A percentile compares a stretch with the other conserved stretches of the same genome.
These are phyloP conservation scores for Pluteus cervinus DNA, from an alignment of 768 basidiomycete genomes.

Conservation along the genomic window DNA sequence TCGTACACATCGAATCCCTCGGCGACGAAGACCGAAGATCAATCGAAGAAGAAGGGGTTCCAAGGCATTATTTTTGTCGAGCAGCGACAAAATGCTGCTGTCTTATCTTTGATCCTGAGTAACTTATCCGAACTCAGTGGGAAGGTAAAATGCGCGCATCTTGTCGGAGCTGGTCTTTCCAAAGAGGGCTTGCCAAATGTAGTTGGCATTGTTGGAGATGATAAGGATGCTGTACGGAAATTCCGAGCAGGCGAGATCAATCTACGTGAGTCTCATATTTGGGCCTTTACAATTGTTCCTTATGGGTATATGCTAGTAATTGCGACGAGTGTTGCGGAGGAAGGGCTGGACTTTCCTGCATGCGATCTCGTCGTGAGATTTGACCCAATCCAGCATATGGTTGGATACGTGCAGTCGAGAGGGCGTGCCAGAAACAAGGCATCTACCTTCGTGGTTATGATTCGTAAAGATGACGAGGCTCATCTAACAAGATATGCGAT, in stretches of 20 bases:
- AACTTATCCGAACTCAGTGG: constrained; percentile 51
- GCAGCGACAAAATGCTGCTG: constrained; percentile 73
- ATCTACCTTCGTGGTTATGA: constrained; percentile 80
- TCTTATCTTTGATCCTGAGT: constrained; percentile 59
- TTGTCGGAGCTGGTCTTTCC: constrained; percentile 65
- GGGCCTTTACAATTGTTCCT: background rate
- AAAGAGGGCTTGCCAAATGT: constrained; percentile 37
- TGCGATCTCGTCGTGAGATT: constrained; percentile 87
- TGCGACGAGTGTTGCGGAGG: constrained; percentile 86
- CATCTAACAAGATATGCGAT: constrained; percentile 54
- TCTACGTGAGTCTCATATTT: constrained; percentile 42
- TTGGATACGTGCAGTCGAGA: constrained; percentile 84
- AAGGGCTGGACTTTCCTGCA: constrained; percentile 86
- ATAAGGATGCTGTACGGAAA: constrained; percentile 53
- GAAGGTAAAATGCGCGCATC: constrained; percentile 52
- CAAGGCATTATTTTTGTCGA: constrained; percentile 87
- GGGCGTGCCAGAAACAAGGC: constrained; percentile 75
- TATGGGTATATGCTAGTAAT: constrained; percentile 42
- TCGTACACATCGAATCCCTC: constrained; percentile 47
- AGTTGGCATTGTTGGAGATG: constrained; percentile 32
- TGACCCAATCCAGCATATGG: constrained; percentile 76
- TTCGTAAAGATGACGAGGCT: constrained; percentile 50
- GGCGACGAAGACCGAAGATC: too few relatives aligned
- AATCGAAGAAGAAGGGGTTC: too few relatives aligned
- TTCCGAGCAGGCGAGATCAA: constrained; percentile 67